Conservation (phyloP, 306 rosid species). For the Fragaria vesca region DNA sequence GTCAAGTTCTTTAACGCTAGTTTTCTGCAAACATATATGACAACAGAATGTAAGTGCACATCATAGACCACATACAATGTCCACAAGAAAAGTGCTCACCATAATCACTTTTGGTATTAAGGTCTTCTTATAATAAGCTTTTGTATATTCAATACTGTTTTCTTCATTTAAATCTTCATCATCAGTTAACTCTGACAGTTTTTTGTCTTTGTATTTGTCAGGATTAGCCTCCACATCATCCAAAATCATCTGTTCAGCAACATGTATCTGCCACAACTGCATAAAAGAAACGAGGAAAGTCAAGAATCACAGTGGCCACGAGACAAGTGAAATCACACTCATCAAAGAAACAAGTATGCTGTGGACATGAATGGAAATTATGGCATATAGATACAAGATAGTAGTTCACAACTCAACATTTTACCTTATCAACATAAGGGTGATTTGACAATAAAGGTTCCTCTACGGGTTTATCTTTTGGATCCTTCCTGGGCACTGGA, state of each 20-base stretch:
- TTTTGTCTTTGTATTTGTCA: conserved; percentile 75
- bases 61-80: conserved; percentile 21
- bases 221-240: conserved; percentile 79
- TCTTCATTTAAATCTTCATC: conserved; percentile 74
- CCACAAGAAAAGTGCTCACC: conserved; percentile 46
- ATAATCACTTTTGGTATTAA: conserved; percentile 58
- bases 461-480: conserved; percentile 81
- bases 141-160: conserved; percentile 62
- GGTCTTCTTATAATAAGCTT: conserved; percentile 66
- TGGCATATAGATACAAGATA: background rate
- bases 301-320: conserved; percentile 11
- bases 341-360: background rate
- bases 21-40: conserved; percentile 59
- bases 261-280: conserved; percentile 98
- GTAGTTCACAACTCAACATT: conserved; percentile 16
- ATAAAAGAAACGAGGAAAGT: background rate
- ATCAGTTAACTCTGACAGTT: conserved; percentile 61
- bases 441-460: conserved; percentile 85
- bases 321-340: background rate
- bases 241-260: conserved; percentile 86
- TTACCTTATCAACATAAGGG: conserved; percentile 88
- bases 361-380: no score
- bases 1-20: conserved; percentile 87
- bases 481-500: conserved; percentile 87
- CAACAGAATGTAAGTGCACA: conserved; percentile 31